Percentiles rank a stretch among this genome's conserved stretches.
Evolutionary conservation across 2,329 filamentous ascomycete genomes (phyloP).

Genomic region (Penicillium concentricum): DNA sequence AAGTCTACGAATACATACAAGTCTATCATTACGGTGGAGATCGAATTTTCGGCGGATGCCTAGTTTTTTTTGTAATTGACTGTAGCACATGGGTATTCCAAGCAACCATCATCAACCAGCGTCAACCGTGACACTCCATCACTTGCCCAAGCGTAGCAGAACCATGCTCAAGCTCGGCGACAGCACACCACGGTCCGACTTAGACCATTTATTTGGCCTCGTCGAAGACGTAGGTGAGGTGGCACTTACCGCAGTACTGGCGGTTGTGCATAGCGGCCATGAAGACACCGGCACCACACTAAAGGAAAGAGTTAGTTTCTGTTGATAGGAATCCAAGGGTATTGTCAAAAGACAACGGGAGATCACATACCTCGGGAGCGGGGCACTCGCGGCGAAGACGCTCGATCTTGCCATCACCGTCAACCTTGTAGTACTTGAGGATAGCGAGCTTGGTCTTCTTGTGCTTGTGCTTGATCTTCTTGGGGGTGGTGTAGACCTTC

Average conservation of each 20-base stretch:
- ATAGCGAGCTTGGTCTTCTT: constrained; percentile 99
- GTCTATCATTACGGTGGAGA: constrained; percentile 4
- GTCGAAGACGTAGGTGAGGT: constrained; percentile 70
- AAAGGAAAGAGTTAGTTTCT: constrained; percentile 33
- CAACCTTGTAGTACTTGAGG: constrained; percentile 99
- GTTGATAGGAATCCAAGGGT: constrained; percentile 7
- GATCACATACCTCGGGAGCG: constrained; percentile 70
- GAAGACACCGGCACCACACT: constrained; percentile 99
- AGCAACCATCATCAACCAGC: constrained; percentile 15
- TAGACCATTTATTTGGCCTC: constrained; percentile 55
- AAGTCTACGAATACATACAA: neutral
- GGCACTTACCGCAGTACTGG: constrained; percentile 85
- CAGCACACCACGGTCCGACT: constrained; percentile 17
- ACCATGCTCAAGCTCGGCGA: constrained; percentile 13
- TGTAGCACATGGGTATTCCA: constrained; percentile 13
- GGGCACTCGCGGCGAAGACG: constrained; percentile 98
- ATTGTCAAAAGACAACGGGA: neutral
- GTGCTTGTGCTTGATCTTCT: constrained; percentile 99
- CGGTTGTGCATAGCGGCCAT: constrained; percentile 99
- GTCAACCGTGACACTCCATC: constrained; percentile 19
- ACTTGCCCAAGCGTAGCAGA: constrained; percentile 11
- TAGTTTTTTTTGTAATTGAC: constrained; percentile 19
- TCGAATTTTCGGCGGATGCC: constrained; percentile 11
- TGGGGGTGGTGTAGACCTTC: constrained; percentile 99
- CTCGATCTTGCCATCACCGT: constrained; percentile 99